Evolutionary conservation across 371 early-diverging fungal species (phyloP), one percentile per base, ranked within the genome.

Genomic region (Neoconidiobolus thromboides): DNA sequence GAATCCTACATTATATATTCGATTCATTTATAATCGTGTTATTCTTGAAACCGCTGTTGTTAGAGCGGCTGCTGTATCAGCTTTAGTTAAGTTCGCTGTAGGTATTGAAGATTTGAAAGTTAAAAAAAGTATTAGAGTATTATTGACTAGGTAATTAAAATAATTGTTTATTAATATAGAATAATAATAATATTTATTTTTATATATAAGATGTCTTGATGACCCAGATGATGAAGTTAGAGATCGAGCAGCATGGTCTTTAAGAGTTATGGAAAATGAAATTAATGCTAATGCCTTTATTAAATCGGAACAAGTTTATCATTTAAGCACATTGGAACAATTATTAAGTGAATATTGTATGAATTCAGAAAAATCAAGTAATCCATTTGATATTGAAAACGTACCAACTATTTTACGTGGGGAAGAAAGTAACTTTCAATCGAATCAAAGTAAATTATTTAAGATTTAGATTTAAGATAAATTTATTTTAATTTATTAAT

Each of bases 201-300:
- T 61, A 55, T 26, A 43, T 43, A 51, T 64, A 49, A 86, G 97
- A 62, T 96, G 97, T 72, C 72, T 92, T 66, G 94, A 96, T 62
- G 98, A 98, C 69, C 81, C 79, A 39, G 97, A 98, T 70, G 96
- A 96, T 69, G 97, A 98, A 69, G 96, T 96, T 36, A 88, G 98
- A 61, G 98, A 98, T 67, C 83, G 97, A 58, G 93, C 96, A 37
- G 85, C 89, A 1, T 75, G 95, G 78, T 89, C 83, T 63, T 70
- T 98, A 61, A 74, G 79, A 12, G 76, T 93, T 41, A 78, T 92
- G 65, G 78, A 81, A 43, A 76, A 79, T 61, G 80, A 79, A 12
- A 64, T 61, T 4, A 56, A 71, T 9, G 76, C 80, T 9, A 73
- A 79, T 61, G 68, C 73, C 52, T 85, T 83, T 50, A 70, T 84